These are phyloP conservation scores for Trichoderma aggressivum DNA, from an alignment of 2,329 filamentous ascomycete species.

Conservation along the genomic window DNA sequence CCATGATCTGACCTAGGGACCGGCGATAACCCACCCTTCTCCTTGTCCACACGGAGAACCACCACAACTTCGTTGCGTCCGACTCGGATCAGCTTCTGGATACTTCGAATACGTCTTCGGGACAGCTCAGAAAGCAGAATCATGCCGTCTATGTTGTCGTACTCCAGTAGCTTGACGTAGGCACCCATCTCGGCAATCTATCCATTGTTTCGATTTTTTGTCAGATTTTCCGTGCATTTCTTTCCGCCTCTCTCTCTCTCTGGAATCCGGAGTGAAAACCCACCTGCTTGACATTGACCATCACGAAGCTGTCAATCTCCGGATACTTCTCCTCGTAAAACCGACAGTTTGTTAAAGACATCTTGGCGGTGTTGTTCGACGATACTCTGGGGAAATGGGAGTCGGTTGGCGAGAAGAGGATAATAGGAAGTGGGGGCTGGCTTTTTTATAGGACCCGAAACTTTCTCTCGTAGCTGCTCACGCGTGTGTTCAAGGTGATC, in stretches of 20 bases:
- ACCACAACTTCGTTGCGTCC: conserved; percentile 98
- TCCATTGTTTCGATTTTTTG: conserved; percentile 17
- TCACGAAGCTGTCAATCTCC: conserved; percentile 99
- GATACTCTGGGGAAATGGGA: conserved; percentile 1
- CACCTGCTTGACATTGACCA: conserved; percentile 99
- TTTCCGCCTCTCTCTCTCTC: background rate
- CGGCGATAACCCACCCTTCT: conserved; percentile 66
- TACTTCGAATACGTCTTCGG: conserved; percentile 94
- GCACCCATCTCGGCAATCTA: conserved; percentile 99
- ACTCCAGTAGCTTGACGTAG: conserved; percentile 98
- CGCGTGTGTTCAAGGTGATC: background rate
- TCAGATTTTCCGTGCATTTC: background rate
- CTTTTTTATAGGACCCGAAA: conserved; percentile 9
- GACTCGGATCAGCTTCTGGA: conserved; percentile 97
- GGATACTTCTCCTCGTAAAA: conserved; percentile 94
- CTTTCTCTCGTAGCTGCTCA: conserved; percentile 7
- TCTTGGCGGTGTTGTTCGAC: conserved; percentile 53
- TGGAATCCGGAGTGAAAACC: conserved; percentile 25
- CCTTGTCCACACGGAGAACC: conserved; percentile 97
- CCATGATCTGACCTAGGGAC: background rate
- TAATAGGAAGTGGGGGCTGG: conserved; percentile 32
- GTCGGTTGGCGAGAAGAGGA: conserved; percentile 20
- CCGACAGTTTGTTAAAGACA: conserved; percentile 94
- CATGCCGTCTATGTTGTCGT: conserved; percentile 99
- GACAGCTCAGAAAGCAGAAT: conserved; percentile 97